Evolutionary conservation across 192 early-diverging fungal species (phyloP).

Genomic region (Gamsiella multidivaricata): DNA sequence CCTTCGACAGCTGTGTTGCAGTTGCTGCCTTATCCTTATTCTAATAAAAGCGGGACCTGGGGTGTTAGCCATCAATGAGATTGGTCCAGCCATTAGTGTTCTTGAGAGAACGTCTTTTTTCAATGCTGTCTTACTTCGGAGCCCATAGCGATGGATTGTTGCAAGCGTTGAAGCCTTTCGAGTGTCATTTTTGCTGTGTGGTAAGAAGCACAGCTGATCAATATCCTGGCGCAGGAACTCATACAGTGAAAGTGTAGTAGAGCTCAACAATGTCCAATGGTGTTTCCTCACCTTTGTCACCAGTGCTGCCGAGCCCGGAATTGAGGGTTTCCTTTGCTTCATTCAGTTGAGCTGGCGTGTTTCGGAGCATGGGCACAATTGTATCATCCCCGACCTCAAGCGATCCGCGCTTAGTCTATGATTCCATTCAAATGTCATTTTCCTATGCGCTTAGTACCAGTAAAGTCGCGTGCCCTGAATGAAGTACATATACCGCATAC

Average conservation of each 20-base stretch:
- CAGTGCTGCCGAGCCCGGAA: not conserved
- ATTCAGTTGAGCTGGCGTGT: not conserved
- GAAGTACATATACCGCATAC: too few relatives aligned
- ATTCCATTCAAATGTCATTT: not conserved
- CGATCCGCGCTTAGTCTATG: conserved; percentile 23
- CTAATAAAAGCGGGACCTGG: not conserved
- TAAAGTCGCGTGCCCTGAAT: too few relatives aligned
- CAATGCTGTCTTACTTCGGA: conserved; percentile 17
- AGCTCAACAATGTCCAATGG: too few relatives aligned
- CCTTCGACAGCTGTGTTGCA: conserved; percentile 28
- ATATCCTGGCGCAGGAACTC: not conserved
- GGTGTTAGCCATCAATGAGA: too few relatives aligned
- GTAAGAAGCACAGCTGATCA: not conserved
- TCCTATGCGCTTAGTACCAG: too few relatives aligned
- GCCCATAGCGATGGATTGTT: conserved; percentile 3
- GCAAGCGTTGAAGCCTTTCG: conserved; percentile 19
- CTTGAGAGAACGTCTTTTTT: not conserved
- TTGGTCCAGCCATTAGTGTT: not conserved
- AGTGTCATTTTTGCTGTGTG: conserved; percentile 11
- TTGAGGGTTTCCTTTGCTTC: conserved; percentile 7
- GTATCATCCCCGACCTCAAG: not conserved
- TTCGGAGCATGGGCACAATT: not conserved
- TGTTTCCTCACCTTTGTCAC: conserved; percentile 7
- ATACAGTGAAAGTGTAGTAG: not conserved
- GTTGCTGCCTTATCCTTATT: not conserved